These are phyloP conservation scores for Penicillium flavigenum DNA, from an alignment of 495 filamentous ascomycete genomes.

Conservation along the genomic window DNA sequence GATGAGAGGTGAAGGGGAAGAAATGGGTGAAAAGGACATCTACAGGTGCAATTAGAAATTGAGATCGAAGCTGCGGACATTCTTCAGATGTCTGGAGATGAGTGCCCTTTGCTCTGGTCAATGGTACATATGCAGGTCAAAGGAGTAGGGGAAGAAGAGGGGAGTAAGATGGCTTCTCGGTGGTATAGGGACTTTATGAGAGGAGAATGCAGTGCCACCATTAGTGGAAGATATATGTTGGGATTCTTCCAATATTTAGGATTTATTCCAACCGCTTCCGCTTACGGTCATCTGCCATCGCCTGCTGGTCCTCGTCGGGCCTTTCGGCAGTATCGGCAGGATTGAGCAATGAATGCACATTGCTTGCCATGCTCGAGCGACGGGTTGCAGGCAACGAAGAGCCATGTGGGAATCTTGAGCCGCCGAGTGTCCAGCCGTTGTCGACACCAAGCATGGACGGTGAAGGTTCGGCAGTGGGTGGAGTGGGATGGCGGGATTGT, in stretches of 20 bases:
- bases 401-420: slow-evolving; percentile 43
- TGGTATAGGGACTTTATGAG: background rate
- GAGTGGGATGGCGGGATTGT: slow-evolving; percentile 70
- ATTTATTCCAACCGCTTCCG: slow-evolving; percentile 68
- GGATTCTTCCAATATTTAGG: background rate
- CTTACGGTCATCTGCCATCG: slow-evolving; percentile 66
- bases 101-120: slow-evolving; percentile 5
- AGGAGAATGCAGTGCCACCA: background rate
- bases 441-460: slow-evolving; percentile 51
- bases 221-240: slow-evolving; percentile 17
- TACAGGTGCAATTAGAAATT: slow-evolving; percentile 20
- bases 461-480: slow-evolving; percentile 57
- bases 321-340: slow-evolving; percentile 75
- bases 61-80: background rate
- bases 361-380: slow-evolving; percentile 72
- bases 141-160: background rate
- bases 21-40: slow-evolving; percentile 17
- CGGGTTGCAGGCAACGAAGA: slow-evolving; percentile 62
- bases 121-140: slow-evolving; percentile 11
- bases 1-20: slow-evolving; percentile 8
- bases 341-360: slow-evolving; percentile 78
- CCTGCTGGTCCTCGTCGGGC: slow-evolving; percentile 66
- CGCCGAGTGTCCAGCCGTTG: slow-evolving; percentile 58
- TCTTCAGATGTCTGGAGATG: slow-evolving; percentile 4
- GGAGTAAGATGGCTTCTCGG: background rate